Evolutionary conservation across 2,329 filamentous ascomycete species (phyloP).

Genomic region (Sphaerulina populicola): DNA sequence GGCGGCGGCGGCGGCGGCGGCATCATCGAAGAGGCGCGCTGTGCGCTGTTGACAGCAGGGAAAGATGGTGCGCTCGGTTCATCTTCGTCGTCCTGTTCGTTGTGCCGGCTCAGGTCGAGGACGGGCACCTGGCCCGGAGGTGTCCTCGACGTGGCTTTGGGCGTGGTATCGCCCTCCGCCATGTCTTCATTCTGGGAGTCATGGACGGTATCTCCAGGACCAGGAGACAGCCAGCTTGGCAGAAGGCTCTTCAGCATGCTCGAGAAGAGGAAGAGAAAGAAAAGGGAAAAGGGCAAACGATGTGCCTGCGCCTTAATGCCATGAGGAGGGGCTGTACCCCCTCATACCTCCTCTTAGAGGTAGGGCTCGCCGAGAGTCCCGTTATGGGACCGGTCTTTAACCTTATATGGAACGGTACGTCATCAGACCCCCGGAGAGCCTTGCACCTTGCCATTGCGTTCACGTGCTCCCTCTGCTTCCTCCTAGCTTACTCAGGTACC

Average conservation of each 20-base stretch:
- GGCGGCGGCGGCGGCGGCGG: conserved; percentile 35
- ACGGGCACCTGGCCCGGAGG: conserved; percentile 21
- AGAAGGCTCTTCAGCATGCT: conserved; percentile 31
- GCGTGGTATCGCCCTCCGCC: conserved; percentile 26
- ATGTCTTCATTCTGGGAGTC: conserved; percentile 15
- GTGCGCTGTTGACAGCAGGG: conserved; percentile 41
- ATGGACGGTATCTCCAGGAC: conserved; percentile 2
- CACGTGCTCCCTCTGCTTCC: too few relatives aligned
- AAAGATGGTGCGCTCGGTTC: conserved; percentile 34
- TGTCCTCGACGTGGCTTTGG: conserved; percentile 24
- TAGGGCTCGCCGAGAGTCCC: too few relatives aligned
- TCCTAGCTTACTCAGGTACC: too few relatives aligned
- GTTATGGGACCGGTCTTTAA: too few relatives aligned
- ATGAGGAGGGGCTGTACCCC: too few relatives aligned
- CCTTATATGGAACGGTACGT: conserved; percentile 8
- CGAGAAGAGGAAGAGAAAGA: too few relatives aligned
- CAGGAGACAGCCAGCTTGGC: conserved; percentile 24
- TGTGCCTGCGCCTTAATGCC: too few relatives aligned
- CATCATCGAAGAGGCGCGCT: conserved; percentile 34
- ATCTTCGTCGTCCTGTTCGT: conserved; percentile 30
- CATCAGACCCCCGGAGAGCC: too few relatives aligned
- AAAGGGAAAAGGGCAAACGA: too few relatives aligned
- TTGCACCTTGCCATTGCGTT: too few relatives aligned
- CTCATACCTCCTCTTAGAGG: too few relatives aligned
- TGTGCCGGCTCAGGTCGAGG: conserved; percentile 25